Conservation (phyloP, 1,284 basidiomycete genomes). For the Malassezia cuniculi region DNA sequence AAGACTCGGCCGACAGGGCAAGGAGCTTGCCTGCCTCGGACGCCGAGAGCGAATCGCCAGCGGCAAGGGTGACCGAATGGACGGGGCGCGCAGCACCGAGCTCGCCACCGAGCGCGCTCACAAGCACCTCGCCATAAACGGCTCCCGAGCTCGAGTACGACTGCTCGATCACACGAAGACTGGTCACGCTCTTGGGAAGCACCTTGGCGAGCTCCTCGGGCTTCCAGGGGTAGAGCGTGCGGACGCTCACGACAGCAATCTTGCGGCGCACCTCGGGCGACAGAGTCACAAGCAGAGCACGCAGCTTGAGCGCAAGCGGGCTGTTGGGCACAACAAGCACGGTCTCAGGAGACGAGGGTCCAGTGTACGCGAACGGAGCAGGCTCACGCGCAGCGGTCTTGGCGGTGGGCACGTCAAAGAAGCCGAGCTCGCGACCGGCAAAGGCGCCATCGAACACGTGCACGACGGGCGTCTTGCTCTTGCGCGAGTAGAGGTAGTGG, state of each 20-base stretch:
- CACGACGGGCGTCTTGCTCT: conserved; percentile 24
- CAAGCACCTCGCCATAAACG: conserved; percentile 33
- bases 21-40: conserved; percentile 28
- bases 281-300: conserved; percentile 28
- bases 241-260: conserved; percentile 33
- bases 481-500: conserved; percentile 31
- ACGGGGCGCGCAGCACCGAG: conserved; percentile 15
- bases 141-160: conserved; percentile 14
- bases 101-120: conserved; percentile 19
- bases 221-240: conserved; percentile 31
- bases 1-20: conserved; percentile 15
- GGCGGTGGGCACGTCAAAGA: conserved; percentile 23
- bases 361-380: conserved; percentile 38
- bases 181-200: conserved; percentile 29
- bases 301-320: conserved; percentile 30
- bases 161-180: conserved; percentile 40
- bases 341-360: conserved; percentile 28
- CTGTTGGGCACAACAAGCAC: conserved; percentile 40
- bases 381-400: conserved; percentile 56
- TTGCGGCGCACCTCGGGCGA: conserved; percentile 22
- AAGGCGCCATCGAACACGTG: conserved; percentile 44
- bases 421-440: conserved; percentile 31
- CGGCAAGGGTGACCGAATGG: conserved; percentile 23
- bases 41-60: conserved; percentile 23
- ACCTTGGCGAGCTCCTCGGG: conserved; percentile 27